phyloP scores from a whole-genome alignment of 1,284 basidiomycete genomes.

The Ustilago nuda region DNA sequence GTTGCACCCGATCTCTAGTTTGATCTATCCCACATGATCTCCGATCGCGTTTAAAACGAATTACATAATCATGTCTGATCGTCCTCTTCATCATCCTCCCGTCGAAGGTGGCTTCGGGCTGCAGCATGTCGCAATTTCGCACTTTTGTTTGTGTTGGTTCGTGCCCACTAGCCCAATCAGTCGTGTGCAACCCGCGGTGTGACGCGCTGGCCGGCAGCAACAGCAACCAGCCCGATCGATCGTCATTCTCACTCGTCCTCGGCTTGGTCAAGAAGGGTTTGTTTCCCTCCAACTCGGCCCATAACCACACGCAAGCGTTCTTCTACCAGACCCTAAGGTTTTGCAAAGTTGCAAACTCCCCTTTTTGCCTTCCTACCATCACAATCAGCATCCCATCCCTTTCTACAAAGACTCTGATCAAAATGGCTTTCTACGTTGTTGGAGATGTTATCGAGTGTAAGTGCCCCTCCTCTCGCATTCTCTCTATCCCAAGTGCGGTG shows the following conservation, averaged over 20 bases:
- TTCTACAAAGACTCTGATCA: constrained; percentile 7
- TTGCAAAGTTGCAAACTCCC: neutral
- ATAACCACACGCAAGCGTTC: neutral
- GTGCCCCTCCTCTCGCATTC: constrained; percentile 5
- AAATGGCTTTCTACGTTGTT: constrained; percentile 59
- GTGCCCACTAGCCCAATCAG: constrained; percentile 27
- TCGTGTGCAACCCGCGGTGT: constrained; percentile 16
- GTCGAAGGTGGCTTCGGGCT: constrained; percentile 20
- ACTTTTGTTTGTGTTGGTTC: constrained; percentile 13
- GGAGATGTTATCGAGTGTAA: constrained; percentile 62
- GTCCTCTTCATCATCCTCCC: too few species aligned
- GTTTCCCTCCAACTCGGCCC: neutral
- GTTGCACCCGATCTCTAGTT: too few species aligned
- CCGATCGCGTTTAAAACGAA: too few species aligned
- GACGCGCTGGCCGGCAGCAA: constrained; percentile 21
- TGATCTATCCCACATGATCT: too few species aligned
- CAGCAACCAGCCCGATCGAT: constrained; percentile 25
- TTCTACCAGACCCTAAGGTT: constrained; percentile 5
- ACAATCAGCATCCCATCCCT: constrained; percentile 1
- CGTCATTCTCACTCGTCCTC: constrained; percentile 15
- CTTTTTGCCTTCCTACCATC: constrained; percentile 5
- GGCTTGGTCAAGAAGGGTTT: too few species aligned
- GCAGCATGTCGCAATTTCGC: constrained; percentile 28
- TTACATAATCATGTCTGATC: too few species aligned
- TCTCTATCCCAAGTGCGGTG: neutral